phyloP scores from a whole-genome alignment of 495 filamentous ascomycete genomes.

The Evernia prunastri region DNA sequence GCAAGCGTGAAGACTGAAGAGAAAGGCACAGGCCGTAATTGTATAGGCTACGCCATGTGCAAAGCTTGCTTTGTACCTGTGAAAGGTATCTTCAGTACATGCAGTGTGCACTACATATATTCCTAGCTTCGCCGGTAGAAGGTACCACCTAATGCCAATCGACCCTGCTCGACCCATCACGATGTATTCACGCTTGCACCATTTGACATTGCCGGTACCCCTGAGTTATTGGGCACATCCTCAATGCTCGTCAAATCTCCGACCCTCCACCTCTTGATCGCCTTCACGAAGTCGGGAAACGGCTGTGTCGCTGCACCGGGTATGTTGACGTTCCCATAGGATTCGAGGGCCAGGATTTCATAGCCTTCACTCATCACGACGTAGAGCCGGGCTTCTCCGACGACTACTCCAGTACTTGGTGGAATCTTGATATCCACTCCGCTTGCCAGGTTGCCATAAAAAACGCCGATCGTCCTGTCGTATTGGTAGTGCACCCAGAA shows the following conservation, averaged over 20 bases:
- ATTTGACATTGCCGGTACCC: background rate
- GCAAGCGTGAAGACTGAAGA: background rate
- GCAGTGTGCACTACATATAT: background rate
- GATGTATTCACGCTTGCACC: background rate
- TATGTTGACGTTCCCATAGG: background rate
- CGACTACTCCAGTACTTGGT: background rate
- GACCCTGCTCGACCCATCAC: background rate
- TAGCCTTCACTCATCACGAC: background rate
- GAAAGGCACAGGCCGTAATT: background rate
- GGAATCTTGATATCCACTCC: conserved; percentile 1
- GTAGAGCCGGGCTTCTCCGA: background rate
- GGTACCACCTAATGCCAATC: background rate
- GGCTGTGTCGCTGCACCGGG: background rate
- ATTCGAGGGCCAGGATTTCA: background rate
- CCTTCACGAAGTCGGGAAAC: background rate
- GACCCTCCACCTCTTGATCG: background rate
- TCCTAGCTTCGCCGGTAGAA: background rate
- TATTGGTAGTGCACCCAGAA: background rate
- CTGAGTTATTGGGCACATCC: background rate
- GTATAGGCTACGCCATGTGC: background rate
- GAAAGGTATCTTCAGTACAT: background rate
- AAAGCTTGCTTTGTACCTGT: background rate
- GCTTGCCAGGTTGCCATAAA: background rate
- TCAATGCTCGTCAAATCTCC: background rate
- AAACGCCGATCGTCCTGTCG: conserved; percentile 1